Percentiles rank a stretch among this genome's conserved stretches.
Conservation (phyloP, 352 stramenopile species). For the Phytophthora citricola region DNA sequence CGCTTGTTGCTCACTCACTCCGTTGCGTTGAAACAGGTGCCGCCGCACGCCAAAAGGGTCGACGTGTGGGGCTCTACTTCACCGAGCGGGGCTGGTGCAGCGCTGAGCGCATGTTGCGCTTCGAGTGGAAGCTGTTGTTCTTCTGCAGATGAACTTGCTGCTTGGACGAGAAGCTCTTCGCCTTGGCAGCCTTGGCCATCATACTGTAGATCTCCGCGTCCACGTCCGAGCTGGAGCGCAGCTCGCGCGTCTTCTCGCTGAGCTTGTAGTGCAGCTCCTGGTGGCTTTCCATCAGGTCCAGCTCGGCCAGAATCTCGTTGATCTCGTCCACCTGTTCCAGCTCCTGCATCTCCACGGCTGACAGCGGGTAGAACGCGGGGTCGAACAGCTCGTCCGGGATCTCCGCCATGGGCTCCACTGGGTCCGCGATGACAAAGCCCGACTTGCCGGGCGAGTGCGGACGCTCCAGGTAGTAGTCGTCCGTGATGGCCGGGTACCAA, state of each 20-base stretch:
- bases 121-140: slow-evolving; percentile 45
- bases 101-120: slow-evolving; percentile 56
- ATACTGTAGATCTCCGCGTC: slow-evolving; percentile 67
- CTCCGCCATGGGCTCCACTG: slow-evolving; percentile 52
- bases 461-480: slow-evolving; percentile 71
- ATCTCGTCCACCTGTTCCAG: slow-evolving; percentile 84
- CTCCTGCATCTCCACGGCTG: slow-evolving; percentile 62
- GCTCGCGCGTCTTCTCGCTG: slow-evolving; percentile 61
- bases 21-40: slow-evolving; percentile 36
- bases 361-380: slow-evolving; percentile 64
- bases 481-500: slow-evolving; percentile 64
- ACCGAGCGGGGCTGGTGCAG: slow-evolving; percentile 77
- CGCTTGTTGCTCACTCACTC: slow-evolving; percentile 37
- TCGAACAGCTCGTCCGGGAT: slow-evolving; percentile 85
- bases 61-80: slow-evolving; percentile 52
- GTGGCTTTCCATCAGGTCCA: slow-evolving; percentile 82
- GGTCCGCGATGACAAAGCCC: slow-evolving; percentile 73
- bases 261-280: slow-evolving; percentile 73
- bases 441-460: slow-evolving; percentile 63
- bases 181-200: slow-evolving; percentile 60
- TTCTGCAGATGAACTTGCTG: slow-evolving; percentile 39
- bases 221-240: slow-evolving; percentile 59
- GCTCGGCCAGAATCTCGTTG: slow-evolving; percentile 78
- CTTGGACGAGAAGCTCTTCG: slow-evolving; percentile 45
- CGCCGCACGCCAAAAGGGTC: slow-evolving; percentile 33